Base-by-base conservation (phyloP, 331 rosid genomes). In the Prunus yedoensis region DNA sequence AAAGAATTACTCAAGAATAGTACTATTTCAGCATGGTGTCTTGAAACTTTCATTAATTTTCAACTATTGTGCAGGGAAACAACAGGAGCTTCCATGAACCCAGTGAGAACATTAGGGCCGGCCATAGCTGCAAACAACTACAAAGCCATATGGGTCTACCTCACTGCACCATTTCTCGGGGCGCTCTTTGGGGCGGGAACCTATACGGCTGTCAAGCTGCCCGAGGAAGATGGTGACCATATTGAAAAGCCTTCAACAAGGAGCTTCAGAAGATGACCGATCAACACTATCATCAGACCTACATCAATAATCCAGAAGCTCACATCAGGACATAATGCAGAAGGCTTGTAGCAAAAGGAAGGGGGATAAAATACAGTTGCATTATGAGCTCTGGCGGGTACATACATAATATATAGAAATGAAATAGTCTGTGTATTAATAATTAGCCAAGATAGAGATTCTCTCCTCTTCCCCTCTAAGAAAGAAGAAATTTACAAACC, bases 21-120 rank as follows among this genome's bases (percentile, higher is more conserved):
- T 47, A 47, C 52, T 30, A 62, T 30, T 70, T 53, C 14, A 38
- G 17, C 21, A 32, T 17, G 41, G 10, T 8, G 18, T 68, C 69
- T 35, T 64, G 50, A 64, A 64, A 57, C 0, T 20, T 69, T 62
- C 11, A 4, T 15, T 66, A 71, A 20, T 4, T 71, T 75, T 72
- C 30, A 3, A 41, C 27, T 35, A 53, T 77, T 38, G 18, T 77
- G 64, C 80, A 93, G 97, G 84, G 87, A 87, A 74, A 77, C 81
- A 63, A 73, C 93, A n/a, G 97, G 97, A 73, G 97, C 61, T 28
- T 94, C 97, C 64, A 94, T 90, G 98, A 94, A 94, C 83, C 94
- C 97, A 4, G 96, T 87, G 74, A 88, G 96, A 84, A 91, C 93
- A 59, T 73, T 91, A 30, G 98, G 98, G 52, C 97, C 98, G 61